A percentile compares a stretch with the other conserved stretches of the same genome.
Conservation (phyloP, 331 rosid species). For the Acacia pycnantha region DNA sequence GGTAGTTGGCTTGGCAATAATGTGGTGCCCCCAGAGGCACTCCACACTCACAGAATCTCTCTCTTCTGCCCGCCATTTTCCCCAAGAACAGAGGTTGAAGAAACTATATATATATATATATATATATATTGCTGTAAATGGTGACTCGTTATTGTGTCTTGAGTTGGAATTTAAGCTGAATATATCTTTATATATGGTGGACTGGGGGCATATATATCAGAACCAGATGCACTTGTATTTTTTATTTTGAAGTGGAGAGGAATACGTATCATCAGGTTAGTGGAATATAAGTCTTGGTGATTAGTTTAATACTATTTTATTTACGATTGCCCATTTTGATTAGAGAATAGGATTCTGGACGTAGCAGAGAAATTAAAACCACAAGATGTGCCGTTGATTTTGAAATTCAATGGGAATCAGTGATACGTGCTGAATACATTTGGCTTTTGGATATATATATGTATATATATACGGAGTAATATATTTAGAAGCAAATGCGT, state of each 20-base stretch:
- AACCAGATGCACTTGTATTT: background rate
- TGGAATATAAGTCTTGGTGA: background rate
- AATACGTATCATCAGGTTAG: background rate
- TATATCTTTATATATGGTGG: background rate
- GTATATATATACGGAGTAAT: too few species aligned
- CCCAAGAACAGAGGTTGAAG: background rate
- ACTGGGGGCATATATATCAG: background rate
- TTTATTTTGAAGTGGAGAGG: background rate
- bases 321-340: background rate
- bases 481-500: too few species aligned
- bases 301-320: too few species aligned
- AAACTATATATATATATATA: background rate
- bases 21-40: background rate
- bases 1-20: background rate
- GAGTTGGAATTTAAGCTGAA: background rate
- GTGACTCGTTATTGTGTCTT: background rate
- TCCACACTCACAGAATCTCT: background rate
- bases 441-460: too few species aligned
- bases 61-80: background rate
- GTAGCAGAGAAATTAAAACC: background rate
- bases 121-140: too few species aligned
- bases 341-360: background rate
- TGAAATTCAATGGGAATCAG: background rate
- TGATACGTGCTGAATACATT: background rate
- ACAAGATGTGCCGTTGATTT: background rate